A percentile compares a stretch with the other conserved stretches of the same genome.
Evolutionary conservation across 768 basidiomycete species (phyloP).

Genomic region (Cubamyces sp.): DNA sequence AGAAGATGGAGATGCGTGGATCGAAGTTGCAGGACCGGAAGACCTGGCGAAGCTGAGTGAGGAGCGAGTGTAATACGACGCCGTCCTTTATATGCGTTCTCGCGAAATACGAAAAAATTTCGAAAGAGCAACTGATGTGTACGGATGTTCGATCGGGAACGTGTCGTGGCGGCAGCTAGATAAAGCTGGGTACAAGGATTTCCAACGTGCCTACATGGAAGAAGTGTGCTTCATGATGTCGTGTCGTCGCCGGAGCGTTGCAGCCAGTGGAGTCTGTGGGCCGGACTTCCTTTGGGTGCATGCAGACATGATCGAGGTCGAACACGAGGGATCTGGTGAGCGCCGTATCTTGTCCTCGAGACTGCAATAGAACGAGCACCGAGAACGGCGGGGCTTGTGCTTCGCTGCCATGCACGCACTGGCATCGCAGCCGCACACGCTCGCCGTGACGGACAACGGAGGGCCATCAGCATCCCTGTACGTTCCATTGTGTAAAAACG

Average conservation of each 20-base stretch:
- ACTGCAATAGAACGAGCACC: conserved; percentile 34
- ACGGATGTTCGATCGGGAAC: conserved; percentile 69
- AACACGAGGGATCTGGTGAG: conserved; percentile 62
- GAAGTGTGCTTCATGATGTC: conserved; percentile 66
- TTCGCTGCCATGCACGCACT: conserved; percentile 19
- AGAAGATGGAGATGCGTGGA: conserved; percentile 25
- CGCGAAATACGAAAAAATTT: conserved; percentile 48
- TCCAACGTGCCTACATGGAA: conserved; percentile 66
- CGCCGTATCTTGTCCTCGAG: conserved; percentile 42
- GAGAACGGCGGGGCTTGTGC: conserved; percentile 24
- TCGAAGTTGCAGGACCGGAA: conserved; percentile 17
- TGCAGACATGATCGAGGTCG: conserved; percentile 59
- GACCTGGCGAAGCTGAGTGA: conserved; percentile 28
- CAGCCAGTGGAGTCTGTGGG: conserved; percentile 67
- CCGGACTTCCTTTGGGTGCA: conserved; percentile 60
- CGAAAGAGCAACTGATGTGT: conserved; percentile 55
- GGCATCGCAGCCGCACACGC: conserved; percentile 5
- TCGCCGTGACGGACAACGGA: conserved; percentile 13
- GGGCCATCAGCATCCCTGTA: conserved; percentile 20
- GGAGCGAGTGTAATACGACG: conserved; percentile 16
- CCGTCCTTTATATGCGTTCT: conserved; percentile 54
- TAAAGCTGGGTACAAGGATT: conserved; percentile 69
- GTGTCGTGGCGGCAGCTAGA: conserved; percentile 78
- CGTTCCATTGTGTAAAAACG: conserved; percentile 26
- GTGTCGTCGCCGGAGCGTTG: conserved; percentile 53